Percentiles rank a stretch among this genome's conserved stretches.
These are phyloP conservation scores for Neocatenulostroma microsporum DNA, from an alignment of 2,329 filamentous ascomycete species.

Conservation along the genomic window DNA sequence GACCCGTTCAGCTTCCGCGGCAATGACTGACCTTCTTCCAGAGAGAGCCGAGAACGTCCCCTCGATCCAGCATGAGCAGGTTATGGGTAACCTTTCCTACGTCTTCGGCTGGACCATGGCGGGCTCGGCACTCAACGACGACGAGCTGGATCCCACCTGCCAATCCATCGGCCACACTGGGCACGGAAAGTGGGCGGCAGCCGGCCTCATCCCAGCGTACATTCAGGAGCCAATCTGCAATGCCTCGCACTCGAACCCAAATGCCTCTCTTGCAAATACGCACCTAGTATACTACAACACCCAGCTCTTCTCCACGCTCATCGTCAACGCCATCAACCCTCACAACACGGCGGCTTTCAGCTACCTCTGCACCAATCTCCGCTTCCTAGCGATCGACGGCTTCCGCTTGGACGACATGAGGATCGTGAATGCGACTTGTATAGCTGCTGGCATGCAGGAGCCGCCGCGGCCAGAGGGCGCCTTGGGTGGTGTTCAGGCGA, in stretches of 20 bases:
- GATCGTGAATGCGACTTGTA: constrained; percentile 18
- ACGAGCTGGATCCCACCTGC: constrained; percentile 18
- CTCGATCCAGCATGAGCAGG: constrained; percentile 9
- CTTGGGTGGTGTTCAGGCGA: background rate
- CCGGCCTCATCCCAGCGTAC: constrained; percentile 14
- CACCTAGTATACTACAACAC: constrained; percentile 17
- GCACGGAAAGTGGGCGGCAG: constrained; percentile 15
- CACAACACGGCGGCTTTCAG: constrained; percentile 11
- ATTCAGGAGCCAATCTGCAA: constrained; percentile 19
- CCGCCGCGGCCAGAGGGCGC: constrained; percentile 2
- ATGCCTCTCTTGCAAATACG: constrained; percentile 14
- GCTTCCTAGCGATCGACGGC: constrained; percentile 15
- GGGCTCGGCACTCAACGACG: constrained; percentile 15
- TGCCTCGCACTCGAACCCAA: constrained; percentile 7
- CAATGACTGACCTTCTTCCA: too few species aligned
- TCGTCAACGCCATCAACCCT: constrained; percentile 18
- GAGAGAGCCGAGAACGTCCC: too few species aligned
- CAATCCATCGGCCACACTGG: constrained; percentile 13
- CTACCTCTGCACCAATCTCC: constrained; percentile 23
- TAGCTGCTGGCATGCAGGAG: constrained; percentile 2
- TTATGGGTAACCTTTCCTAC: constrained; percentile 17
- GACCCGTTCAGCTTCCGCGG: background rate
- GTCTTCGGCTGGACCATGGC: constrained; percentile 25
- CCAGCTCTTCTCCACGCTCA: constrained; percentile 17
- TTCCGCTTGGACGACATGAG: constrained; percentile 17